A percentile compares a stretch with the other conserved stretches of the same genome.
These are phyloP conservation scores for Strigomonas culicis DNA, from an alignment of 208 protist genomes.

Conservation along the genomic window DNA sequence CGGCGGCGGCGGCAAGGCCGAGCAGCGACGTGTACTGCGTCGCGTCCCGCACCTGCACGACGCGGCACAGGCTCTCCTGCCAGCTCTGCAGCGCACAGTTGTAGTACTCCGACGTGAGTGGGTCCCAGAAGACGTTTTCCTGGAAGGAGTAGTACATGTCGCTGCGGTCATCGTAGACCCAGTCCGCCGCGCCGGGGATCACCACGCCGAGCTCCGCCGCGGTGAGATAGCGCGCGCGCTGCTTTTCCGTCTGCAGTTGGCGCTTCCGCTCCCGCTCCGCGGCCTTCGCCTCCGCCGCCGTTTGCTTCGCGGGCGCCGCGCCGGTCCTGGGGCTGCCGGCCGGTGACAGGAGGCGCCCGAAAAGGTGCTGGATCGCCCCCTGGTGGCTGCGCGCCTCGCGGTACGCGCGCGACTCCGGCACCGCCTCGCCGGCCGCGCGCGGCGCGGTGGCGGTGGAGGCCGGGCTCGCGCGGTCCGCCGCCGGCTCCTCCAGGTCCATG, in stretches of 20 bases:
- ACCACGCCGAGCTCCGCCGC: conserved; percentile 61
- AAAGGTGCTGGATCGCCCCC: no score
- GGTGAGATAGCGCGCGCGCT: conserved; percentile 25
- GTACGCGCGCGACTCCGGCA: neutral
- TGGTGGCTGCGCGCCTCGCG: no score
- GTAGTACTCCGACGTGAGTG: conserved; percentile 67
- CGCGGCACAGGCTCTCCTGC: conserved; percentile 50
- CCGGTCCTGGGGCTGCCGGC: neutral
- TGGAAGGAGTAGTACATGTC: conserved; percentile 83
- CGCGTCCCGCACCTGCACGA: conserved; percentile 33
- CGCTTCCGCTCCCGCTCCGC: conserved; percentile 29
- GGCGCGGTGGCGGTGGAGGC: neutral
- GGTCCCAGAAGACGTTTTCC: conserved; percentile 79
- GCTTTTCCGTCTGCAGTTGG: no score
- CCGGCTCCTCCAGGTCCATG: no score
- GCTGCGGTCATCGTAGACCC: conserved; percentile 79
- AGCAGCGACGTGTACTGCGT: conserved; percentile 15
- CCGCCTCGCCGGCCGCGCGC: neutral
- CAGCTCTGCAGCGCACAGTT: conserved; percentile 55
- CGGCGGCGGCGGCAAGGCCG: no score
- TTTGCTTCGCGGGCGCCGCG: neutral
- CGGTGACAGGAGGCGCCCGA: no score
- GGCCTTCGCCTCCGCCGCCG: conserved; percentile 10
- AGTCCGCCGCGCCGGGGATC: conserved; percentile 69
- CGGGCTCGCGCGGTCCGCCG: neutral